Base-by-base conservation (phyloP, 2,329 filamentous ascomycete species). In the Arthrobotrys megalospora region DNA sequence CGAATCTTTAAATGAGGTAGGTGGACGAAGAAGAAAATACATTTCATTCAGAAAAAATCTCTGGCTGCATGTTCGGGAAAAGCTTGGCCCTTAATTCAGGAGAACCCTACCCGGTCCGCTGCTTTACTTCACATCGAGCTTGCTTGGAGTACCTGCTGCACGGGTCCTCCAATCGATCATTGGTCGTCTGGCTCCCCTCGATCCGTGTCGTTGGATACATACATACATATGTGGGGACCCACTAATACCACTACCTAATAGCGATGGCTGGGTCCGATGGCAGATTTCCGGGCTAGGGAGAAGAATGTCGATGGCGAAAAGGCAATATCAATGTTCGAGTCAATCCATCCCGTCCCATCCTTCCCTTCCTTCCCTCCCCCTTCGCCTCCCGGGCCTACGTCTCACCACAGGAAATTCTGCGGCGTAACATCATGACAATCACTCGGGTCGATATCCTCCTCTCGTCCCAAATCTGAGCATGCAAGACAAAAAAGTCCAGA, bases 81-180 rank as follows among this genome's bases (percentile, higher is more conserved):
- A 71, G 73, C 73, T 77, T 77, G 73, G 73, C 73, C 66, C 53
- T 60, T 50, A 66, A 77, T 77, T 77, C 73, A 77, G 73, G 73
- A 77, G 73, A 77, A 77, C 73, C 73, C 73, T 77, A 77, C 73
- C 72, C 58, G 52, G 58, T 66, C 58, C 11, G 50, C 64, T 43
- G 36, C 52, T 58, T 21, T 67, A 58, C 72, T 60, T 62, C 60
- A 28, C 64, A 55, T 48, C 45, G 48, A 41, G n/a, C 70, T 65
- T 52, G 19, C 32, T 38, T 34, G 24, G 24, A 58, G 36, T 60
- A 60, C 36, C 55, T 60, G 55, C 55, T 43, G 55, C 55, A 60
- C 55, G 55, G 55, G 55, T 60, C 47, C 36, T 45, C 60, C 62
- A 75, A 75, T 75, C 62, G 63, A 75, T 66, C 63, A 41, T 64